These are phyloP conservation scores for Penicillium pancosmium DNA, from an alignment of 495 filamentous ascomycete genomes.

Conservation along the genomic window DNA sequence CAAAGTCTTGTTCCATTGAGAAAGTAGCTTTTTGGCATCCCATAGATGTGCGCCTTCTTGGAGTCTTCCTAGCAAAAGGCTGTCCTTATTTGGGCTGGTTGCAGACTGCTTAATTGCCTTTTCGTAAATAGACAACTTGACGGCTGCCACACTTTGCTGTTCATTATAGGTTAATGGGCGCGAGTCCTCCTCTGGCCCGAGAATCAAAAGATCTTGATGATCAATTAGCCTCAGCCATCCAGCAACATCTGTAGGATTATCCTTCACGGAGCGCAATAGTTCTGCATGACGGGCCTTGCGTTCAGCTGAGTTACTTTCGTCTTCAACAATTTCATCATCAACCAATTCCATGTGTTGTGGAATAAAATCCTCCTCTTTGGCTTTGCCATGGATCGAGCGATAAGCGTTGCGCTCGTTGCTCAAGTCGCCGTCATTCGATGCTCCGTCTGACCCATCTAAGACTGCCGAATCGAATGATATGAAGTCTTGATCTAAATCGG, in stretches of 20 bases:
- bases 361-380: constrained; percentile 52
- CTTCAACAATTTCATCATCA: constrained; percentile 43
- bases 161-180: constrained; percentile 61
- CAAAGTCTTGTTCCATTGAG: constrained; percentile 66
- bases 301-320: constrained; percentile 43
- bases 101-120: constrained; percentile 66
- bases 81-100: constrained; percentile 47
- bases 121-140: constrained; percentile 80
- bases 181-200: constrained; percentile 35
- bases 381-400: constrained; percentile 70
- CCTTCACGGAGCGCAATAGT: constrained; percentile 60
- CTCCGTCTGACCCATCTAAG: constrained; percentile 26
- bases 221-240: constrained; percentile 77
- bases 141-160: constrained; percentile 66
- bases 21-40: constrained; percentile 63
- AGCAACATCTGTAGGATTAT: constrained; percentile 64
- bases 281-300: constrained; percentile 55
- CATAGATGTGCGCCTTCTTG: constrained; percentile 71
- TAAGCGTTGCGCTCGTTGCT: constrained; percentile 61
- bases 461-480: constrained; percentile 40
- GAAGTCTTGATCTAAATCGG: constrained; percentile 37
- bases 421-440: constrained; percentile 27
- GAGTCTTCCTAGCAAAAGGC: constrained; percentile 67
- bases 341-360: constrained; percentile 56
- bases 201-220: constrained; percentile 69